phyloP scores from a whole-genome alignment of 345 rosid species.

The Salix dunnii region DNA sequence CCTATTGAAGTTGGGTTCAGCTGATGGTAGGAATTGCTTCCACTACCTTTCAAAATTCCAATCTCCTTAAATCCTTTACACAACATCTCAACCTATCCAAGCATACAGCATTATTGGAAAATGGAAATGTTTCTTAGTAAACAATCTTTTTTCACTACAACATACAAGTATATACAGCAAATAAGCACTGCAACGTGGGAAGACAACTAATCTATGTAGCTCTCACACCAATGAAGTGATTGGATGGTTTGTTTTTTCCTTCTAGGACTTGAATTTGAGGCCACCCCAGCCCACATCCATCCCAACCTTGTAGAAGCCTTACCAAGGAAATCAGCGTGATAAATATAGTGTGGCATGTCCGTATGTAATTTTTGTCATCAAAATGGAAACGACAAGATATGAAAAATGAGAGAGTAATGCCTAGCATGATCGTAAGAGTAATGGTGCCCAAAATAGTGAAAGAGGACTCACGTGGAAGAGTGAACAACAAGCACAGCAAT shows the following conservation, averaged over 20 bases:
- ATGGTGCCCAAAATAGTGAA: not conserved
- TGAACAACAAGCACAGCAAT: not conserved
- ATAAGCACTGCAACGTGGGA: not conserved
- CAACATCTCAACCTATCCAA: conserved; percentile 62
- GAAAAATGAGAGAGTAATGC: not conserved
- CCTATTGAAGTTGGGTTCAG: conserved; percentile 96
- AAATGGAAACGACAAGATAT: too few species aligned
- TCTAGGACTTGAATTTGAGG: not conserved
- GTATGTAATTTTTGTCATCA: not conserved
- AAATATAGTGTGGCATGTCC: not conserved
- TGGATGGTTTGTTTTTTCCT: not conserved
- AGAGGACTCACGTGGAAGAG: not conserved
- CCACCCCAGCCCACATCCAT: not conserved
- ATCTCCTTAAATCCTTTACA: conserved; percentile 71
- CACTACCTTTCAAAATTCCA: conserved; percentile 56
- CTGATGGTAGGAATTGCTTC: conserved; percentile 47
- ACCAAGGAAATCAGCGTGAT: not conserved
- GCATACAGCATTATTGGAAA: conserved; percentile 17
- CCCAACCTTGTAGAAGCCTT: not conserved
- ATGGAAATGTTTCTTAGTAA: conserved; percentile 4
- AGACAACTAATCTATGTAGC: not conserved
- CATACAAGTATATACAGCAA: not conserved
- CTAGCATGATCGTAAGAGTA: not conserved
- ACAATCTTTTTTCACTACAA: not conserved
- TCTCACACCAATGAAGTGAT: not conserved